Percentiles rank a stretch among this genome's conserved stretches.
Conservation (phyloP, 2,329 filamentous ascomycete genomes). For the Clarireedia sp. region DNA sequence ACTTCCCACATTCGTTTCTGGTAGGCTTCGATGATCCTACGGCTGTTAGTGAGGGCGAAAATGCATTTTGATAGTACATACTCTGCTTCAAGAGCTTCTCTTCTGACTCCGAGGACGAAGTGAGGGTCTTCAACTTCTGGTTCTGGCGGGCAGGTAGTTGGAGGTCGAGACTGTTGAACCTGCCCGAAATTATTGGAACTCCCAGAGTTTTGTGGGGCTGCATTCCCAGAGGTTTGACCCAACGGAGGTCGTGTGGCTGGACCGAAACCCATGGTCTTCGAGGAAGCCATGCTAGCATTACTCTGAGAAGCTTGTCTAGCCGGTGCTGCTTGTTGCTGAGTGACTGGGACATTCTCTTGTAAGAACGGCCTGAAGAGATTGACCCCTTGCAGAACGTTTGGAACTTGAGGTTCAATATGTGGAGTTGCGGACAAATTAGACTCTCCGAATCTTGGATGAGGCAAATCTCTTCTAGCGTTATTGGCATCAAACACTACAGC, state of each 20-base stretch:
- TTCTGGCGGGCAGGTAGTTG: neutral
- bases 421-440: neutral
- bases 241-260: neutral
- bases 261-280: neutral
- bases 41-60: neutral
- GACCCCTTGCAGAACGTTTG: neutral
- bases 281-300: neutral
- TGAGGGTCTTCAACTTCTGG: conserved; percentile 16
- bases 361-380: neutral
- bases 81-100: conserved; percentile 15
- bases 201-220: neutral
- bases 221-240: neutral
- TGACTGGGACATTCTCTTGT: neutral
- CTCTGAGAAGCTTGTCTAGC: neutral
- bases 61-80: conserved; percentile 6
- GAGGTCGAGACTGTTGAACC: neutral
- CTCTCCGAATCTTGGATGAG: neutral
- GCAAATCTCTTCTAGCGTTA: neutral
- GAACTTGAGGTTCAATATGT: neutral
- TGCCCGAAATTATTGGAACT: neutral
- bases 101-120: conserved; percentile 19
- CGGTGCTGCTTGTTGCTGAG: neutral
- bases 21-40: conserved; percentile 18
- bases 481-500: neutral
- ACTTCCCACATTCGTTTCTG: conserved; percentile 16